These are phyloP conservation scores for Rhizoclosmatium sp. DNA, from an alignment of 192 early-diverging fungal species.

Conservation along the genomic window DNA sequence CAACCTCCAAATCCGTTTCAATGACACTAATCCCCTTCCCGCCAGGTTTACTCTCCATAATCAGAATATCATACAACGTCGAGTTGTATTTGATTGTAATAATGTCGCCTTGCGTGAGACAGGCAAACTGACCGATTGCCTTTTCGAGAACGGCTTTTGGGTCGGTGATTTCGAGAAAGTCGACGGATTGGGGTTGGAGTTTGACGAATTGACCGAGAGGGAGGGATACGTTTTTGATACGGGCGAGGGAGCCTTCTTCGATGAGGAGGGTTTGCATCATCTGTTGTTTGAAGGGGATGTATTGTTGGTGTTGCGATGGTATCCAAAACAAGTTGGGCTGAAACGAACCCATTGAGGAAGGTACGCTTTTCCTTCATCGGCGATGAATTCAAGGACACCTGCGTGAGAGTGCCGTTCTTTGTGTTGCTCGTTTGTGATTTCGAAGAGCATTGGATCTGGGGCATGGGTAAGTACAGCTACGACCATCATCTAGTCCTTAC, in stretches of 20 bases:
- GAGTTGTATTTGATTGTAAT: conserved; percentile 93
- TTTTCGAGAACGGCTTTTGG: conserved; percentile 97
- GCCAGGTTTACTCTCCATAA: conserved; percentile 87
- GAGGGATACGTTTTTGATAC: conserved; percentile 79
- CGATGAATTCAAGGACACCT: conserved; percentile 98
- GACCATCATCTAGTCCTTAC: too few relatives aligned
- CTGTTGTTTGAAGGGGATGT: conserved; percentile 42
- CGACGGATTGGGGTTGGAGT: conserved; percentile 95
- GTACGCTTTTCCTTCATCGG: conserved; percentile 95
- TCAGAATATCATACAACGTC: conserved; percentile 84
- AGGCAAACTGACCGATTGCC: conserved; percentile 88
- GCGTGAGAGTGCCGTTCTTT: conserved; percentile 75
- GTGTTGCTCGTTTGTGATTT: conserved; percentile 69
- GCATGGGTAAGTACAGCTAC: conserved; percentile 47
- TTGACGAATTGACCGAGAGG: conserved; percentile 89
- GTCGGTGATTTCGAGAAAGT: conserved; percentile 97
- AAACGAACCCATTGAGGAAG: conserved; percentile 89
- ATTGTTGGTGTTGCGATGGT: conserved; percentile 15
- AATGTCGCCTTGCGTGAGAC: conserved; percentile 90
- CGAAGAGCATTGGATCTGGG: conserved; percentile 92
- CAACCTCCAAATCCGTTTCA: conserved; percentile 97
- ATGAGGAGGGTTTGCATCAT: conserved; percentile 92
- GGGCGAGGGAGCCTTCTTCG: conserved; percentile 77
- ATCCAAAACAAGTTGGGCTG: background rate
- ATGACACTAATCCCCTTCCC: conserved; percentile 89